Evolutionary conservation across 371 early-diverging fungal genomes (phyloP).

Genomic region (Sporodiniella umbellata): DNA sequence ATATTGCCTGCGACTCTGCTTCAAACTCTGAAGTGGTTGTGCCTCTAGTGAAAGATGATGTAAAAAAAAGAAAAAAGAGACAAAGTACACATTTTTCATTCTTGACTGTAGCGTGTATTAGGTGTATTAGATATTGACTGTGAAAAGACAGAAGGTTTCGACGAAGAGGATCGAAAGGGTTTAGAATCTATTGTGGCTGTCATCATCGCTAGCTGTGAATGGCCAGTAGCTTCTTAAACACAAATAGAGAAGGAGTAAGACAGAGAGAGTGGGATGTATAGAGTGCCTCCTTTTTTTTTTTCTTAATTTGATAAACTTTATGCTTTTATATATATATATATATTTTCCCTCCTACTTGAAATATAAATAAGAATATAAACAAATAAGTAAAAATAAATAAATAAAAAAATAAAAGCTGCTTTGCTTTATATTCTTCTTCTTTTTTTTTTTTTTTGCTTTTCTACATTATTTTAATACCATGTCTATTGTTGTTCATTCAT

Average conservation of each 20-base stretch:
- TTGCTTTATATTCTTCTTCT: background rate
- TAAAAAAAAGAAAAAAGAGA: slow-evolving; percentile 12
- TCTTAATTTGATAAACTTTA: background rate
- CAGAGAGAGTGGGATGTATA: too few species aligned
- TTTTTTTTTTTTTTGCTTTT: background rate
- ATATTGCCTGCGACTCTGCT: slow-evolving; percentile 91
- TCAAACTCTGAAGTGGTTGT: slow-evolving; percentile 89
- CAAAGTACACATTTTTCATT: background rate
- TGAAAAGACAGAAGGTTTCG: slow-evolving; percentile 69
- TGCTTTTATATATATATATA: too few species aligned
- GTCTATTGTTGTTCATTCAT: background rate
- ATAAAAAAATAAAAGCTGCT: too few species aligned
- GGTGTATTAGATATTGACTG: slow-evolving; percentile 91
- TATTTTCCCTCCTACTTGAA: background rate
- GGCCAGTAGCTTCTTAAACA: slow-evolving; percentile 21
- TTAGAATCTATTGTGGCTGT: slow-evolving; percentile 67
- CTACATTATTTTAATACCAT: background rate
- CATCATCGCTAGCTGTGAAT: slow-evolving; percentile 63
- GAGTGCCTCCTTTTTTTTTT: background rate
- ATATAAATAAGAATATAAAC: background rate
- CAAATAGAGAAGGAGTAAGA: too few species aligned
- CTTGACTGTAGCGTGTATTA: slow-evolving; percentile 46
- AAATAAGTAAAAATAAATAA: background rate
- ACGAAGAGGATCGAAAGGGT: slow-evolving; percentile 69
- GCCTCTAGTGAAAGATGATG: slow-evolving; percentile 65